These are phyloP conservation scores for Albophoma yamanashiensis DNA, from an alignment of 2,329 filamentous ascomycete genomes.

Conservation along the genomic window DNA sequence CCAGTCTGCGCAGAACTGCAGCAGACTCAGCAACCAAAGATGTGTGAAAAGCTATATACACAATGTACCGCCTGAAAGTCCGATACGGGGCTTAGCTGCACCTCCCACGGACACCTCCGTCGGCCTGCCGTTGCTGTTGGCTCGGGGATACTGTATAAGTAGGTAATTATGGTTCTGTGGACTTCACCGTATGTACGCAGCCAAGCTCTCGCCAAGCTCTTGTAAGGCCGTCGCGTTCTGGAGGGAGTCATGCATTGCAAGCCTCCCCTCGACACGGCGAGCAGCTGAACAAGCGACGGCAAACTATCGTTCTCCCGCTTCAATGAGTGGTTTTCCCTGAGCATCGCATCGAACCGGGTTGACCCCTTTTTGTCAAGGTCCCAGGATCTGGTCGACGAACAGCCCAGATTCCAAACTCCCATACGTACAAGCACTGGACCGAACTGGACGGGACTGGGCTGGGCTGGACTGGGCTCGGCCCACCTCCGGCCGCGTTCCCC, in stretches of 20 bases:
- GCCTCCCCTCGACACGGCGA: neutral
- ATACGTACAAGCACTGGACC: neutral
- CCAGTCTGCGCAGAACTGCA: neutral
- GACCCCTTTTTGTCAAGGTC: neutral
- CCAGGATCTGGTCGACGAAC: neutral
- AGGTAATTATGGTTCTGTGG: neutral
- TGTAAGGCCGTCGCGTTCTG: neutral
- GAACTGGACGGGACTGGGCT: neutral
- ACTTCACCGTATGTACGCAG: too few relatives aligned
- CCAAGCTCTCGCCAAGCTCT: neutral
- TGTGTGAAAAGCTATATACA: neutral
- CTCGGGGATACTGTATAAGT: neutral
- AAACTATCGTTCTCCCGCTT: too few relatives aligned
- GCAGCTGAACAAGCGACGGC: neutral
- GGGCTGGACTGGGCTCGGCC: neutral
- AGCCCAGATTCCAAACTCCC: neutral
- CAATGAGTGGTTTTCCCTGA: neutral
- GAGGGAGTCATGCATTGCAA: neutral
- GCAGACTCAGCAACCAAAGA: neutral
- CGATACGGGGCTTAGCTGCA: neutral
- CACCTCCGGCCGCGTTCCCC: neutral
- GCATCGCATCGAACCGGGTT: neutral
- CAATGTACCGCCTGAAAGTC: neutral
- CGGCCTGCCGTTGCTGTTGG: neutral
- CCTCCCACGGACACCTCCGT: neutral